Evolutionary conservation across 2,329 filamentous ascomycete species (phyloP).

Genomic region (Drechslera avenae): DNA sequence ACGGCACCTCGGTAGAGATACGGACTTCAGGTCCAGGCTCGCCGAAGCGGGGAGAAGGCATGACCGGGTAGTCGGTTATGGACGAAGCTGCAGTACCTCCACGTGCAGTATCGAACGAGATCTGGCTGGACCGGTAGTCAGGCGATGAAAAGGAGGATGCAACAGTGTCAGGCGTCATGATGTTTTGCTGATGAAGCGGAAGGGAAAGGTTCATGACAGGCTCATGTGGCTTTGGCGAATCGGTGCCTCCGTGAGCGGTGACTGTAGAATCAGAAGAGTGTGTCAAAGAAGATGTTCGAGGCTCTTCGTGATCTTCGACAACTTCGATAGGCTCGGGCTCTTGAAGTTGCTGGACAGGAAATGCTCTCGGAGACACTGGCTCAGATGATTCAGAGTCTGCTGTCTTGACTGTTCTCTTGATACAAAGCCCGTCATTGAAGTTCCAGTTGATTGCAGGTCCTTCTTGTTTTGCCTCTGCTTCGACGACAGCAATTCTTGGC

Average conservation of each 20-base stretch:
- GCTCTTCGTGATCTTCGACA: slow-evolving; percentile 55
- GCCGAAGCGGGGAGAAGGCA: slow-evolving; percentile 73
- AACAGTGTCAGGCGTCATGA: slow-evolving; percentile 69
- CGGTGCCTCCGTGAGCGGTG: slow-evolving; percentile 40
- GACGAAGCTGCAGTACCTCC: slow-evolving; percentile 79
- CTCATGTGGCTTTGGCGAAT: slow-evolving; percentile 45
- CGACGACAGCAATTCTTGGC: slow-evolving; percentile 54
- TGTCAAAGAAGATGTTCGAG: slow-evolving; percentile 55
- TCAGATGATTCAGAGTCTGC: slow-evolving; percentile 19
- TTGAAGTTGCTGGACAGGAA: slow-evolving; percentile 20
- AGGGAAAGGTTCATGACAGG: slow-evolving; percentile 46
- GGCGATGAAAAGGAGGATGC: slow-evolving; percentile 68
- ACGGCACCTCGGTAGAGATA: slow-evolving; percentile 76
- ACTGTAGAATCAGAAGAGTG: slow-evolving; percentile 58
- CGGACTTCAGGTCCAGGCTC: slow-evolving; percentile 75
- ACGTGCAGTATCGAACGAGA: slow-evolving; percentile 70
- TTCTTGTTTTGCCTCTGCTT: slow-evolving; percentile 48
- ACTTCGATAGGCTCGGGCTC: slow-evolving; percentile 50
- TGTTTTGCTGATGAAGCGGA: slow-evolving; percentile 51
- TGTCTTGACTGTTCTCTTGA: slow-evolving; percentile 31
- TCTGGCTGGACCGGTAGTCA: slow-evolving; percentile 64
- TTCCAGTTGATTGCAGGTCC: slow-evolving; percentile 53
- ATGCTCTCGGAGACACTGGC: slow-evolving; percentile 34
- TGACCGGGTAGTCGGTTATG: slow-evolving; percentile 70
- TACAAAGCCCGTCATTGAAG: slow-evolving; percentile 48